Percentiles rank a stretch among this genome's conserved stretches.
Conservation (phyloP, 345 rosid species). For the Brassica rapa region DNA sequence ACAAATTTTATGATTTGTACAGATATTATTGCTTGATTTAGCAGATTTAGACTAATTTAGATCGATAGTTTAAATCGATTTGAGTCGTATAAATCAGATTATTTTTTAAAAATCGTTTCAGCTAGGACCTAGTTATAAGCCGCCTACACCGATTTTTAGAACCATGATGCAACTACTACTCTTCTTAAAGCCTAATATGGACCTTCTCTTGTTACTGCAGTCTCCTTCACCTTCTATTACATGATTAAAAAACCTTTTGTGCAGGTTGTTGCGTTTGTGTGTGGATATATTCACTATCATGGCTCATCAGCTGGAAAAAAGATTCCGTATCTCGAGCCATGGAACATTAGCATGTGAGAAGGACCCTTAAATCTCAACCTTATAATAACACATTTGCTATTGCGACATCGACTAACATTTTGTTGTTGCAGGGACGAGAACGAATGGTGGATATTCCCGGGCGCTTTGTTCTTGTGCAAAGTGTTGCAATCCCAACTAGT, state of each 20-base stretch:
- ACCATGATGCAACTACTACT: too few species aligned
- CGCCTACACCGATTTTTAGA: too few species aligned
- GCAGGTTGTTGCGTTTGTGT: constrained; percentile 67
- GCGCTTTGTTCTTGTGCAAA: constrained; percentile 71
- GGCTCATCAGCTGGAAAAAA: constrained; percentile 55
- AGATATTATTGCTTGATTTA: too few species aligned
- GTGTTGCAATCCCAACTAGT: constrained; percentile 70
- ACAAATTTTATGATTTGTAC: too few species aligned
- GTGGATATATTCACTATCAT: constrained; percentile 79
- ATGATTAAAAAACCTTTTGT: not conserved
- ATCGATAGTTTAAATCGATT: too few species aligned
- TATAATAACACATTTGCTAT: constrained; percentile 7
- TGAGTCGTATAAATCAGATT: too few species aligned
- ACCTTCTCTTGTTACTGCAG: constrained; percentile 16
- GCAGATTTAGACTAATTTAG: too few species aligned
- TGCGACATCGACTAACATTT: constrained; percentile 13
- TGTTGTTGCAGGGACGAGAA: constrained; percentile 79
- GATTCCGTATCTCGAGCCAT: constrained; percentile 69
- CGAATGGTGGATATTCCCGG: constrained; percentile 96
- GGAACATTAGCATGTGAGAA: constrained; percentile 92
- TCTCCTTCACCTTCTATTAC: not conserved
- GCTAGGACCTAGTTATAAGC: too few species aligned
- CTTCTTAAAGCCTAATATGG: too few species aligned
- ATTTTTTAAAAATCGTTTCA: too few species aligned
- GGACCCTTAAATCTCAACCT: not conserved